Evolutionary conservation across 306 rosid species (phyloP), one percentile per base, ranked within the genome.

Genomic region (Macrotyloma uniflorum): DNA sequence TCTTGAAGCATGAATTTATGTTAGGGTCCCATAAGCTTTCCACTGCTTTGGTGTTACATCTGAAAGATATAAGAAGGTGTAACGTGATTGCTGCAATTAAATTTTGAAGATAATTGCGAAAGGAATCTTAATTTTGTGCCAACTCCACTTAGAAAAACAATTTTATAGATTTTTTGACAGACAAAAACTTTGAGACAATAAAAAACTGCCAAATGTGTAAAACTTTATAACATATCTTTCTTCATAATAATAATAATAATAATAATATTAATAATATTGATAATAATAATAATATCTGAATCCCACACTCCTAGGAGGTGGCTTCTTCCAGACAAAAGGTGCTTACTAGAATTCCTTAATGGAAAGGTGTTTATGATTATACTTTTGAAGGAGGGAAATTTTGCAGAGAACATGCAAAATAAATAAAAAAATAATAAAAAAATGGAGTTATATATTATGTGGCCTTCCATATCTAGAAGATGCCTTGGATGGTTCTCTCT

Each of bases 281-380:
- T 42, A 40, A 40, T 10, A 40, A 40, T 40, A 40, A 40, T 42
- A 42, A 42, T 42, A 42, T 10, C 83, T 81, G 86, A 87, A 84
- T 86, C 83, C 92, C 91, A 83, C 86, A 87, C 88, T 89, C 91
- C 90, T 85, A 90, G 94, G 90, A 87, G 85, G 83, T 85, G 88
- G 88, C 96, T 90, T 90, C 88, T 78, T 72, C 85, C 74, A 74
- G 87, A 90, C 90, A 90, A 90, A 92, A 92, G 96, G 96, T 84
- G 70, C 67, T 87, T 35, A 75, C 73, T 61, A 26, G 80, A 90
- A 85, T 87, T 85, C 87, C 79, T 82, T 82, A 62, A 78, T 85
- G 50, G 63, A 90, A 90, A 87, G 89, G 82, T 83, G 76, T 81
- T 83, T 89, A 85, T 87, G 81, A 82, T 88, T 83, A 87, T 71